Percentiles rank a stretch among this genome's conserved stretches.
These are phyloP conservation scores for Solanum pennellii DNA, from an alignment of 257 asterid species.

Conservation along the genomic window DNA sequence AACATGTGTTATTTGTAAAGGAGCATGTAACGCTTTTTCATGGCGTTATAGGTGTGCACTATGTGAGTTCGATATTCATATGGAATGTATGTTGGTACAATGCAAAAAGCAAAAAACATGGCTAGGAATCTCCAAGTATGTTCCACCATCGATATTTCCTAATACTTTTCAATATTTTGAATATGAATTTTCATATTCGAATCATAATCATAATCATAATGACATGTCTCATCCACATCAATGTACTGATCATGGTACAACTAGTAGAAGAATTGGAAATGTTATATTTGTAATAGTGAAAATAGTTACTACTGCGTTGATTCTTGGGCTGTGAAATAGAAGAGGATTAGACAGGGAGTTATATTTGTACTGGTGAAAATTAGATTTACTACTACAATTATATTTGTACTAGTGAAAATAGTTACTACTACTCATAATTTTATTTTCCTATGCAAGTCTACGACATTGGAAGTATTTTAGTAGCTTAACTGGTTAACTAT, in stretches of 20 bases:
- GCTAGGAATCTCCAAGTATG: background rate
- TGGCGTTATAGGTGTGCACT: slow-evolving; percentile 16
- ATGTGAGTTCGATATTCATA: slow-evolving; percentile 10
- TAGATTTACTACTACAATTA: no score
- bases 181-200: background rate
- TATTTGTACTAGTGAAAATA: no score
- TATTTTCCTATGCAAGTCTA: no score
- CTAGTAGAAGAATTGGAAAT: background rate
- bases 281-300: background rate
- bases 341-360: no score
- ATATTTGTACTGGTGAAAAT: no score
- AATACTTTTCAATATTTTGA: background rate
- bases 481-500: background rate
- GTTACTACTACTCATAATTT: no score
- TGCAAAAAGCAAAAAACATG: background rate
- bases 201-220: background rate
- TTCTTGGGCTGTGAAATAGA: background rate
- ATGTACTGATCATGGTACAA: background rate
- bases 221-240: background rate
- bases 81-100: slow-evolving; percentile 1
- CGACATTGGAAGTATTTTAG: no score
- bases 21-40: background rate
- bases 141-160: background rate
- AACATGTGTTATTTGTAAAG: background rate
- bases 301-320: background rate